A percentile compares a stretch with the other conserved stretches of the same genome.
Conservation (phyloP, 768 basidiomycete species). For the Epithele typhae region DNA sequence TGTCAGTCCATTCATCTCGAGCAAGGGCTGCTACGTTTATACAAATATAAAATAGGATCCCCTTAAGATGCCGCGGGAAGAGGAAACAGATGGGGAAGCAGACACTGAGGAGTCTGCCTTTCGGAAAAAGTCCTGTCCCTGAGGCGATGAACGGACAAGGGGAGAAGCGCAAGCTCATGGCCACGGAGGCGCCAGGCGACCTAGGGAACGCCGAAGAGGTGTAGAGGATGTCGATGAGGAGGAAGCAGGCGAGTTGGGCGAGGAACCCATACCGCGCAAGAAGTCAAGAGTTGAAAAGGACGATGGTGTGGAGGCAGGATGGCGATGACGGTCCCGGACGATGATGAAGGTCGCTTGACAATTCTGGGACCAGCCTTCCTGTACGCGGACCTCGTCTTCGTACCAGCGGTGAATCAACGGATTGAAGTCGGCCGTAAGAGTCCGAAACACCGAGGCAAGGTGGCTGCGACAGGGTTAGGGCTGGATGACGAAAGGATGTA, state of each 20-base stretch:
- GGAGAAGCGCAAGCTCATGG: conserved; percentile 12
- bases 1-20: conserved; percentile 13
- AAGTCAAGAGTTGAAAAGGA: conserved; percentile 15
- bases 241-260: background rate
- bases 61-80: conserved; percentile 22
- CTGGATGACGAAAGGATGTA: too few relatives aligned
- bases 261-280: conserved; percentile 15
- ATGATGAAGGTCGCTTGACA: too few relatives aligned
- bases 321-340: too few relatives aligned
- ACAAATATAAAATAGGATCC: conserved; percentile 21
- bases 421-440: too few relatives aligned
- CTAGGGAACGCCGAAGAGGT: background rate
- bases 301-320: background rate
- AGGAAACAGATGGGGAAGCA: conserved; percentile 1
- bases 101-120: background rate
- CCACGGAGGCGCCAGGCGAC: background rate
- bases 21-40: too few relatives aligned
- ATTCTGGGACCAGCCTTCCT: too few relatives aligned
- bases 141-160: too few relatives aligned
- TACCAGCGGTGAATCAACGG: too few relatives aligned
- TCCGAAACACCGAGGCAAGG: too few relatives aligned
- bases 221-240: conserved; percentile 1
- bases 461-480: too few relatives aligned
- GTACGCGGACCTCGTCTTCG: too few relatives aligned
- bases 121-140: too few relatives aligned